A percentile compares a stretch with the other conserved stretches of the same genome.
phyloP scores from a whole-genome alignment of 2,329 filamentous ascomycete genomes.

The Colletotrichum lupini region DNA sequence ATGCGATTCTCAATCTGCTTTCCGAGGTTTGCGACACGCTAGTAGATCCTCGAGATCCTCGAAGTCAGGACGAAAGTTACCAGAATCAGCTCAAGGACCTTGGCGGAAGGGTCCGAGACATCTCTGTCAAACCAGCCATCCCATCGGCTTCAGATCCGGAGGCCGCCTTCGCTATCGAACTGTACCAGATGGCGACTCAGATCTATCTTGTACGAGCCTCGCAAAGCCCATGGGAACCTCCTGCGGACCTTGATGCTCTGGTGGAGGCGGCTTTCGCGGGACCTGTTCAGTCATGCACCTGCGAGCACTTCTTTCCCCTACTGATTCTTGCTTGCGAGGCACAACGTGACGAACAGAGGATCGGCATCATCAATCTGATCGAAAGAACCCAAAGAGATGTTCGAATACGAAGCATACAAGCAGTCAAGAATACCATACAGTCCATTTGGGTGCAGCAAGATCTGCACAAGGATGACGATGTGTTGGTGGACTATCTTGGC shows the following conservation, averaged over 20 bases:
- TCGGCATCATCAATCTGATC: constrained; percentile 44
- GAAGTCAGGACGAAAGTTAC: neutral
- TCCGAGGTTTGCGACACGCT: constrained; percentile 17
- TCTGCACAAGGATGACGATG: constrained; percentile 44
- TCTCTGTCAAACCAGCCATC: neutral
- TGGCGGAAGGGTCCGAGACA: neutral
- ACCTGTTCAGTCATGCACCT: constrained; percentile 39
- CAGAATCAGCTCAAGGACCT: neutral
- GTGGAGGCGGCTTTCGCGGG: constrained; percentile 26
- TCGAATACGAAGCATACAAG: constrained; percentile 40
- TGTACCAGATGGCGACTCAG: constrained; percentile 9
- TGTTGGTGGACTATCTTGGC: constrained; percentile 44
- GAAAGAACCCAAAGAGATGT: constrained; percentile 38
- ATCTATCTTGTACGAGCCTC: constrained; percentile 16
- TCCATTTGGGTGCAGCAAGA: constrained; percentile 49
- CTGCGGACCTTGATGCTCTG: constrained; percentile 35
- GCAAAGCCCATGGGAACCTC: constrained; percentile 39
- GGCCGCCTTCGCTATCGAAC: neutral
- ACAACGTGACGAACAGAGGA: constrained; percentile 45
- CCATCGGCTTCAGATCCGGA: neutral
- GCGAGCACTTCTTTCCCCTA: constrained; percentile 48
- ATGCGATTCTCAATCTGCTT: constrained; percentile 11
- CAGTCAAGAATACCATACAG: constrained; percentile 40
- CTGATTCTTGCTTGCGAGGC: constrained; percentile 49
- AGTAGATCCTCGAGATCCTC: neutral